Evolutionary conservation across 768 basidiomycete species (phyloP).

Genomic region (Lactifluus rugatus): DNA sequence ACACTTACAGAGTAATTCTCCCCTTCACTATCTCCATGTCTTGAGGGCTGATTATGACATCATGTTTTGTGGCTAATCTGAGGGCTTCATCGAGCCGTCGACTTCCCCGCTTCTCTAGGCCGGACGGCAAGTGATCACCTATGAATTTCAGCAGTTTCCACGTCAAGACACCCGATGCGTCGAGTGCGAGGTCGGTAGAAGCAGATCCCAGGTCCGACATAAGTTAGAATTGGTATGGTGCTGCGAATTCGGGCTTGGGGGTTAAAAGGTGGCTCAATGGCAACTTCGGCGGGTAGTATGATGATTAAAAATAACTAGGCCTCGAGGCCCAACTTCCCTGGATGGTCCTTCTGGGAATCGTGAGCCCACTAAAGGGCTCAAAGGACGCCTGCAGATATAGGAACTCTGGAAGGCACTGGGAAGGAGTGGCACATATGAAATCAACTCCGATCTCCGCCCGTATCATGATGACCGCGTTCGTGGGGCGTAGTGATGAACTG

Average conservation of each 20-base stretch:
- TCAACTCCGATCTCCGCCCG: neutral
- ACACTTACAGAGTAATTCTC: neutral
- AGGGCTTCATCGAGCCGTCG: slow-evolving; percentile 1
- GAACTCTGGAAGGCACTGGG: neutral
- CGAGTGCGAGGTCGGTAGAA: neutral
- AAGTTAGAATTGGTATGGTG: neutral
- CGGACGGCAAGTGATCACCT: neutral
- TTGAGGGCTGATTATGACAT: neutral
- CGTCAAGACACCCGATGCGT: slow-evolving; percentile 4
- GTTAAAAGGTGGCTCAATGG: neutral
- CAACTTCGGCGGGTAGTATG: neutral
- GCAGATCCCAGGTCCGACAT: neutral
- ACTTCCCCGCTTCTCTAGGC: neutral
- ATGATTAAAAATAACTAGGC: neutral
- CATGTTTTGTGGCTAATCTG: neutral
- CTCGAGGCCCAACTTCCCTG: neutral
- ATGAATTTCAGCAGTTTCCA: slow-evolving; percentile 2
- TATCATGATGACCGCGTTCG: neutral
- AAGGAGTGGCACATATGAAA: neutral
- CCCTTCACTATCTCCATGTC: neutral
- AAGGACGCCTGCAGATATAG: neutral
- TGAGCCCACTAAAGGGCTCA: neutral
- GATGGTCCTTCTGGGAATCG: neutral
- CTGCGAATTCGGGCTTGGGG: neutral
- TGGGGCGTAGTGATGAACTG: neutral